Evolutionary conservation across 805 yeast species (phyloP).

Genomic region (Saturnispora gosingensis): DNA sequence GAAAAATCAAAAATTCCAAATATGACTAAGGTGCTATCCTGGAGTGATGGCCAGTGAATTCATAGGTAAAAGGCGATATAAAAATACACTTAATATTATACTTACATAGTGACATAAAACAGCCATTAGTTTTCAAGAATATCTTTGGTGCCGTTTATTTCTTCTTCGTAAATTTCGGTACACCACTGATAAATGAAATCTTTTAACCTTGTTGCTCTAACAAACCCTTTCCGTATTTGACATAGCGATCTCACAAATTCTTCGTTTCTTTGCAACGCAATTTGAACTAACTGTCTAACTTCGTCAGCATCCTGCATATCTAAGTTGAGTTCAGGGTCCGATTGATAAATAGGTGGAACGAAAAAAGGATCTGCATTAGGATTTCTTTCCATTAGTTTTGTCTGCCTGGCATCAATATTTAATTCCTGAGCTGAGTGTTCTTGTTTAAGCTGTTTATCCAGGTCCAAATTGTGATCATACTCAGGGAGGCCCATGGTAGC

Average conservation of each 20-base stretch:
- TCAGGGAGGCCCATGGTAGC: conserved; percentile 55
- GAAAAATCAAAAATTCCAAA: background rate
- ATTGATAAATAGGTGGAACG: conserved; percentile 43
- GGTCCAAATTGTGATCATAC: conserved; percentile 55
- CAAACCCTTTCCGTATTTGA: conserved; percentile 64
- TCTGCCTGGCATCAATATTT: conserved; percentile 13
- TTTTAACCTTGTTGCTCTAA: conserved; percentile 69
- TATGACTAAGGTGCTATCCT: conserved; percentile 11
- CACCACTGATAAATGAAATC: conserved; percentile 74
- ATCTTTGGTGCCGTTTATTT: conserved; percentile 1
- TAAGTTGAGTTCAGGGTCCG: conserved; percentile 38
- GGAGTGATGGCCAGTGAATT: conserved; percentile 1
- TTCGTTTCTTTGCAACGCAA: conserved; percentile 71
- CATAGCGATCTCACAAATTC: conserved; percentile 77
- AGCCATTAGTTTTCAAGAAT: background rate
- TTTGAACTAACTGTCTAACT: conserved; percentile 65
- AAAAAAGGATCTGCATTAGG: conserved; percentile 49
- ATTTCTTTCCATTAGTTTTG: conserved; percentile 10
- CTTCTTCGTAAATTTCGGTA: conserved; percentile 65
- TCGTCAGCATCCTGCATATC: conserved; percentile 53
- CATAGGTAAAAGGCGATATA: background rate
- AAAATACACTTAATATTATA: background rate
- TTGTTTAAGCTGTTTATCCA: conserved; percentile 19
- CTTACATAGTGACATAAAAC: background rate
- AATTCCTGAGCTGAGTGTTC: conserved; percentile 16